Base-by-base conservation (phyloP, 2,329 filamentous ascomycete genomes). In the Ceratocystis alfenasii region DNA sequence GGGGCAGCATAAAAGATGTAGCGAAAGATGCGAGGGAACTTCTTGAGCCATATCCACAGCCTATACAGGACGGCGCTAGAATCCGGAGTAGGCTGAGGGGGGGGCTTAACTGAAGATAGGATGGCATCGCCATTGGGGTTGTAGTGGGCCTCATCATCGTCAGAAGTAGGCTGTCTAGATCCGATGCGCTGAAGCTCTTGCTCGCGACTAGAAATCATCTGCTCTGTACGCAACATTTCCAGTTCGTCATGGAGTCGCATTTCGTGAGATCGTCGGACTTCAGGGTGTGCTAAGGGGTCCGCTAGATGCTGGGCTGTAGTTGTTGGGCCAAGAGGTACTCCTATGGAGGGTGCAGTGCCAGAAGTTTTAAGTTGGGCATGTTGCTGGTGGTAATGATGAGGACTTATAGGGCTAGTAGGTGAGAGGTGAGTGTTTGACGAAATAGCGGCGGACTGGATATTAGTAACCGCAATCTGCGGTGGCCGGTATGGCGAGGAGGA, bases 1-100 rank as follows among this genome's bases (percentile, higher is more conserved):
- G 79, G 80, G 5, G 80, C 71, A 33, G 80, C 71, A 68, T 82
- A 82, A 48, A 81, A 70, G 45, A 79, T 69, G 68, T 81, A 82
- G 50, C 80, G 77, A 64, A 81, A 70, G 25, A 78, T 76, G 5
- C 79, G 78, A 33, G 80, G 80, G 60, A 81, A 81, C 68, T 79
- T 80, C 66, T 75, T 77, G 28, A 81, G 71, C 68, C 76, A 77
- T 44, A 72, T 69, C 75, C 78, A 80, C 12, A 81, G 67, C 68
- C 75, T 77, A 67, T 76, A 73, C 3, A 78, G 65, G 1, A 72
- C 67, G 6, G 75, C 75, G 66, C 76, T 71, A 10, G 45, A 48
- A 15, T 68, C 64, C 3, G 66, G 68, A 44, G 68, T 48, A 25
- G 68, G 65, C 25, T 66, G 67, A 25, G 67, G 64, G 3, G 44